These are phyloP conservation scores for Chrysoporthe puriensis DNA, from an alignment of 2,329 filamentous ascomycete species.

Conservation along the genomic window DNA sequence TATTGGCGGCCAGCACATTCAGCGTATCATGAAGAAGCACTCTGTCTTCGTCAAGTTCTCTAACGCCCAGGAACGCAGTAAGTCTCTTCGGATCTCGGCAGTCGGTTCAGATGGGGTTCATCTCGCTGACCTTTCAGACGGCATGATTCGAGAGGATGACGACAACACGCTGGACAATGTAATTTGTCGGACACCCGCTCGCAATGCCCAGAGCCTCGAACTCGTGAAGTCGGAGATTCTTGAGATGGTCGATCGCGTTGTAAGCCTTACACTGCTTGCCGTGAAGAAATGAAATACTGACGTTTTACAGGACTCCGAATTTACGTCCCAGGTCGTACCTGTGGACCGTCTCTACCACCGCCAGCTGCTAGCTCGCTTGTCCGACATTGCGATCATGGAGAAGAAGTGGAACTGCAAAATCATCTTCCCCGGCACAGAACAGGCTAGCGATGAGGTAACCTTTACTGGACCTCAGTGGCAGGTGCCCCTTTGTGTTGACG, in stretches of 20 bases:
- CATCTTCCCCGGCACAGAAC: conserved; percentile 94
- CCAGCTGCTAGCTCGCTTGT: conserved; percentile 84
- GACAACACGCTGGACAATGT: conserved; percentile 99
- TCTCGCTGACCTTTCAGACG: conserved; percentile 46
- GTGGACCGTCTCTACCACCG: conserved; percentile 96
- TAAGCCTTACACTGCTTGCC: conserved; percentile 47
- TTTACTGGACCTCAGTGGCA: conserved; percentile 98
- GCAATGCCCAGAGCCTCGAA: conserved; percentile 95
- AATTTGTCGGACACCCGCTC: conserved; percentile 94
- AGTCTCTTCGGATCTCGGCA: conserved; percentile 8
- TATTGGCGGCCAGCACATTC: conserved; percentile 97
- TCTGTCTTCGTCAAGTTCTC: conserved; percentile 99
- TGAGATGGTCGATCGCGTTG: conserved; percentile 97
- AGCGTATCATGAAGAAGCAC: conserved; percentile 99
- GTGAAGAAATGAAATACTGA: conserved; percentile 20
- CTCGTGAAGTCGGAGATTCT: conserved; percentile 98
- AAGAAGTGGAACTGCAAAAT: conserved; percentile 99
- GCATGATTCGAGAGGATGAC: conserved; percentile 93
- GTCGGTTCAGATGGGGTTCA: not conserved
- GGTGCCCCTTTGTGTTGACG: conserved; percentile 94
- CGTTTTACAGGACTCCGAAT: conserved; percentile 78
- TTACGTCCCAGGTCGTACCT: conserved; percentile 89
- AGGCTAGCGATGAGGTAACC: conserved; percentile 93
- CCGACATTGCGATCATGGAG: conserved; percentile 91
- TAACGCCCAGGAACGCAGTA: conserved; percentile 95